Conservation (phyloP, 2,329 filamentous ascomycete genomes). For the Trichoderma oligosporum region DNA sequence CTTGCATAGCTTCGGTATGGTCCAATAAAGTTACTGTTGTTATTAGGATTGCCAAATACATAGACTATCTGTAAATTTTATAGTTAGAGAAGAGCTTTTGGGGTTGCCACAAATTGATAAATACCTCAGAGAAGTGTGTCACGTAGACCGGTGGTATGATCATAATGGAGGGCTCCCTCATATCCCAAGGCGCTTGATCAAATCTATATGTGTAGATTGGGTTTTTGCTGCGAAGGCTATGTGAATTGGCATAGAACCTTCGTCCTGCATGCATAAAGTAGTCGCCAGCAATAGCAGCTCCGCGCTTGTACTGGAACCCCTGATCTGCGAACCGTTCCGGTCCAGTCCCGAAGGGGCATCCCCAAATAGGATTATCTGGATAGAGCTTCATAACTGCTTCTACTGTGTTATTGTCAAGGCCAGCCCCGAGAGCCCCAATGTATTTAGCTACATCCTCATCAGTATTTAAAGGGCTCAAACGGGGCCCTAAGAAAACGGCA, state of each 20-base stretch:
- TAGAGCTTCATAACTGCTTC: background rate
- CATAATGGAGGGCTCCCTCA: background rate
- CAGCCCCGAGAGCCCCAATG: background rate
- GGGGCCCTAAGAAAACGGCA: background rate
- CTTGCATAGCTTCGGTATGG: background rate
- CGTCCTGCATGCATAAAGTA: constrained; percentile 1
- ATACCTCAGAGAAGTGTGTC: constrained; percentile 3
- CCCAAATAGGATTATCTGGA: constrained; percentile 4
- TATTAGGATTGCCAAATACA: constrained; percentile 4
- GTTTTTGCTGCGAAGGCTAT: background rate
- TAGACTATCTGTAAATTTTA: background rate
- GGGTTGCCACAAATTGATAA: background rate
- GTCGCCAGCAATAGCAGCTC: constrained; percentile 2
- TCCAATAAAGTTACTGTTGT: constrained; percentile 6
- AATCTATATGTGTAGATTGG: background rate
- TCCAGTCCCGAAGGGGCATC: background rate
- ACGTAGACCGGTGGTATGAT: background rate
- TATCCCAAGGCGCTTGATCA: constrained; percentile 4
- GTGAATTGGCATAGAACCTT: background rate
- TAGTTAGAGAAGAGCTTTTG: background rate
- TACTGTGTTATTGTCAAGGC: background rate
- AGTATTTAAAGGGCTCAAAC: background rate
- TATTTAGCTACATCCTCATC: background rate
- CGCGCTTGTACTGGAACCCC: background rate
- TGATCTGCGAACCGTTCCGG: constrained; percentile 2